Evolutionary conservation across 768 basidiomycete species (phyloP), one percentile per base, ranked within the genome.

Genomic region (Pulveroboletus sp.): DNA sequence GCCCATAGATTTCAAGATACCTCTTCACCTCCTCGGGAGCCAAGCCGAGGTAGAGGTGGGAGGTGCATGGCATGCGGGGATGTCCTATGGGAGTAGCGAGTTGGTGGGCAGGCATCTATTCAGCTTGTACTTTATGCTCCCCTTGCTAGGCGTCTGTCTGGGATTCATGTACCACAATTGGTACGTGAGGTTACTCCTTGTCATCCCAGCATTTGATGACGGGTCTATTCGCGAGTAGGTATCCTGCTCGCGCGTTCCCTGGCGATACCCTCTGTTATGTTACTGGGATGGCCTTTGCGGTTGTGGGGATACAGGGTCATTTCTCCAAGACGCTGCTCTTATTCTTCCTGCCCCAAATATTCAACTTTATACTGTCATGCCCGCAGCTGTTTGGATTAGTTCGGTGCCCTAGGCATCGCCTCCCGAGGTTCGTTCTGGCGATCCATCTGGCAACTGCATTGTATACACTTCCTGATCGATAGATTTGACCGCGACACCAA

Each of bases 241-340:
- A 95, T 66, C 96, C 96, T 6, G 93, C 96, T 9, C 79, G 87
- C 18, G 92, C 81, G 0, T 99, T 98, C 64, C 89, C 93, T 0
- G 96, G 96, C 3, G 96, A 99, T 66, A 99, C 96, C 4, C 77
- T 99, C 28, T 99, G 96, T 69, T 99, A 99, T 71, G 84, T 97
- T 36, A 83, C 93, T 0, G 96, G 96, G 52, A 99, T 99, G 96
- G 92, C 96, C 5, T 98, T 99, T 66, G 87, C 96, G 1, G 94
- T 96, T 8, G 93, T 95, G 30, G 94, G 93, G 21, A 97, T 99
- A 55, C 91, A 96, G 62, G 93, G 89, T 0, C 96, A 99, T 68
- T 97, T 93, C 69, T 92, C 91, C 46, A 99, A 99, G 71, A 99
- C 96, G 0, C 73, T 99, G 8, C 77, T 97, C 50, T 73, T 98